Evolutionary conservation across 768 basidiomycete species (phyloP).

Genomic region (Boletellus emodensis): DNA sequence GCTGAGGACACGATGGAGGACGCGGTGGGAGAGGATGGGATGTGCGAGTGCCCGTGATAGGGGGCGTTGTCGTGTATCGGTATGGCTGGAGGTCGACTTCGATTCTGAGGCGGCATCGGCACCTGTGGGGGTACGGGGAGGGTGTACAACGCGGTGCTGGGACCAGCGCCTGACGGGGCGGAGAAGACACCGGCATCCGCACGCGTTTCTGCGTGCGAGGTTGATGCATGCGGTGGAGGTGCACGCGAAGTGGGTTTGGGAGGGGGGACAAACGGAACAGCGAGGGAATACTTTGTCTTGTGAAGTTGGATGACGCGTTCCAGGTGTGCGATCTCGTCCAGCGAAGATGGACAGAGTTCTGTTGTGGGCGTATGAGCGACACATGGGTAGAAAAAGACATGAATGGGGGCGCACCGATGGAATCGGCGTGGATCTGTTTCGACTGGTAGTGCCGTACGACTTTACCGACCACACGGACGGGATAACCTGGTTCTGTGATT

Average conservation of each 20-base stretch:
- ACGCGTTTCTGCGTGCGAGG: not conserved
- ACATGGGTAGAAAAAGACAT: not conserved
- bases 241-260: slow-evolving; percentile 11
- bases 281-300: slow-evolving; percentile 44
- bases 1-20: slow-evolving; percentile 27
- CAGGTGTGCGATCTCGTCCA: slow-evolving; percentile 62
- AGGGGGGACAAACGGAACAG: slow-evolving; percentile 45
- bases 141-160: not conserved
- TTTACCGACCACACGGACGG: slow-evolving; percentile 46
- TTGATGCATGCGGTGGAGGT: not conserved
- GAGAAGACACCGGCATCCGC: slow-evolving; percentile 11
- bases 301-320: slow-evolving; percentile 50
- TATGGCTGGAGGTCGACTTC: not conserved
- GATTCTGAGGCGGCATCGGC: slow-evolving; percentile 8
- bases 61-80: not conserved
- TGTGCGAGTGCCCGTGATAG: not conserved
- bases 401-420: slow-evolving; percentile 43
- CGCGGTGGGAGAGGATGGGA: slow-evolving; percentile 19
- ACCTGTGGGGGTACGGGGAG: slow-evolving; percentile 13
- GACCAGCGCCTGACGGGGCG: not conserved
- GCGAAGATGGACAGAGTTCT: slow-evolving; percentile 47
- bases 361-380: not conserved
- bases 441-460: slow-evolving; percentile 39
- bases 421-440: slow-evolving; percentile 44
- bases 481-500: slow-evolving; percentile 43